Evolutionary conservation across 768 basidiomycete species (phyloP), one percentile per base, ranked within the genome.

Genomic region (Mycena latifolia): DNA sequence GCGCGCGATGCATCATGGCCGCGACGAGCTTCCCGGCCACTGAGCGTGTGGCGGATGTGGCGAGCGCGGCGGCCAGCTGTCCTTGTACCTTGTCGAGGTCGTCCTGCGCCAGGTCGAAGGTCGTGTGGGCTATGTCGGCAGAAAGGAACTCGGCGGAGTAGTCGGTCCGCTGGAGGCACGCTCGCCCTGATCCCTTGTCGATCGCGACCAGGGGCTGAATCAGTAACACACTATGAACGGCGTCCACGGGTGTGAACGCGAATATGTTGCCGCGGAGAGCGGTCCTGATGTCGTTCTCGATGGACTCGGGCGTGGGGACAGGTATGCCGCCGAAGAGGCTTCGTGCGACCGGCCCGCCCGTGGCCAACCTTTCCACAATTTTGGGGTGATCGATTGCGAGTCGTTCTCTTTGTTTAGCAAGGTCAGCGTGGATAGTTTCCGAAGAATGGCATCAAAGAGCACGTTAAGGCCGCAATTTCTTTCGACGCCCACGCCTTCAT

Each of bases 401-500:
- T 43, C 37, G 37, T 55, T 55, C 35, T 33, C 53, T 54, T 24
- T 54, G 53, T 39, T 41, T 27, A n/a, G 54, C 37, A 29, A 55
- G 18, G 37, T 55, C 54, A 20, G 54, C 33, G 35, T 33, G 51
- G 3, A 35, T 25, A 48, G 43, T n/a, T 45, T 54, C 53, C 15
- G 22, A 25, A 45, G 22, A 43, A 41, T 18, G 28, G 39, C 25
- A 43, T 43, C 27, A 29, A 43, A 45, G 18, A 28, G 47, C 47
- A 48, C 47, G 47, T 48, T 48, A 48, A 2, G n/a, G 25, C 47
- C 20, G 41, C 43, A 25, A 48, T 59, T 59, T 59, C 57, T 27
- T 48, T 48, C 27, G 43, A 47, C 29, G 57, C 31, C 57, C 57
- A 59, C 43, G 57, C 46, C 57, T 47, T 59, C 57, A 59, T 59